Conservation (phyloP, 192 early-diverging fungal species). For the Coemansia asiatica region DNA sequence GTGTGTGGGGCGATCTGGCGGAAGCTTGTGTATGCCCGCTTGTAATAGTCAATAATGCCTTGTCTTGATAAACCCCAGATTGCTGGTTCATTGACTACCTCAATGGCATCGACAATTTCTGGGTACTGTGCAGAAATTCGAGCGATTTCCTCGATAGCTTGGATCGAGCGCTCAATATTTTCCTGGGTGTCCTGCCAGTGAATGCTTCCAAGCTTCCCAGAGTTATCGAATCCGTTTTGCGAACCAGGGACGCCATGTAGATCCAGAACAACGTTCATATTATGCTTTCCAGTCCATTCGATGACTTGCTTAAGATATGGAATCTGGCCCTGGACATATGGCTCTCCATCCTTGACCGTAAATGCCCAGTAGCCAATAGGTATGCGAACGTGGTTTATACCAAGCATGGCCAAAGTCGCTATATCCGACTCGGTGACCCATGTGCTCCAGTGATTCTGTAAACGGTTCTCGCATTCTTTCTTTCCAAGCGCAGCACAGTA, state of each 20-base stretch:
- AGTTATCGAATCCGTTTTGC: conserved; percentile 65
- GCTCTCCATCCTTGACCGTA: conserved; percentile 53
- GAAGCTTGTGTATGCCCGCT: conserved; percentile 36
- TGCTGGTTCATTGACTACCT: conserved; percentile 57
- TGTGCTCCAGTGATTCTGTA: conserved; percentile 53
- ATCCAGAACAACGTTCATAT: conserved; percentile 59
- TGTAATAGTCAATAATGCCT: conserved; percentile 46
- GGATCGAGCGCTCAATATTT: conserved; percentile 60
- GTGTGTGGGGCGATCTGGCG: conserved; percentile 37
- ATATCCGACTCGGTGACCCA: conserved; percentile 64
- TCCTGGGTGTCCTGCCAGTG: conserved; percentile 45
- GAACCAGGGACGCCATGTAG: conserved; percentile 64
- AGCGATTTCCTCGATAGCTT: conserved; percentile 56
- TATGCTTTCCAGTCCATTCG: conserved; percentile 50
- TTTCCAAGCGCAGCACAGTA: conserved; percentile 56
- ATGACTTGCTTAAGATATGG: conserved; percentile 42
- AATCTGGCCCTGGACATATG: conserved; percentile 55
- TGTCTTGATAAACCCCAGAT: conserved; percentile 45
- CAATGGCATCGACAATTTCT: conserved; percentile 41
- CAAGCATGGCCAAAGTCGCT: conserved; percentile 38
- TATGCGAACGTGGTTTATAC: conserved; percentile 60
- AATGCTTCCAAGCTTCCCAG: conserved; percentile 51
- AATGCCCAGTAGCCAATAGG: conserved; percentile 67
- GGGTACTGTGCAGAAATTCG: conserved; percentile 38
- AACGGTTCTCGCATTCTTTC: conserved; percentile 26